Base-by-base conservation (phyloP, 106 monocot species). In the Dioscorea alata region DNA sequence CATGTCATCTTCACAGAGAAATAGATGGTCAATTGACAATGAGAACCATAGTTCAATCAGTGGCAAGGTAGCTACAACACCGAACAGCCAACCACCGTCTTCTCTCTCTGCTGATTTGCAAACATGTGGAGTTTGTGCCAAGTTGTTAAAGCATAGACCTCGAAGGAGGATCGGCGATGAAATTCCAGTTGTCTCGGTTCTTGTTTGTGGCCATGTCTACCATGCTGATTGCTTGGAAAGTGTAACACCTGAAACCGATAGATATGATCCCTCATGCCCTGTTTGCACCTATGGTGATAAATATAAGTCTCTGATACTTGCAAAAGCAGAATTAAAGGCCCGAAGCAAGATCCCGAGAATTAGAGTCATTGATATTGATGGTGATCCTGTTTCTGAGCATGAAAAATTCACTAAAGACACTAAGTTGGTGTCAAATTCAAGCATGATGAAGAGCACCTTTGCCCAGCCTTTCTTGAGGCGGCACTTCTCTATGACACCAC, bases 151-250 rank as follows among this genome's bases (percentile, higher is more conserved):
- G 64, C 87, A 88, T 42, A 83, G 73, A 64, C 78, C 88, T 15
- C 73, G 79, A 8, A 91, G 84, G 87, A 81, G 80, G 18, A 81
- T 73, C 1, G 75, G 69, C 57, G 76, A 58, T 59, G 94, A 92
- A 49, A 64, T 81, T 13, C 60, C 92, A 18, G 82, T 87, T 5
- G 87, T 77, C 20, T 89, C 87, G 6, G 82, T 99, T 78, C 76
- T 99, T 4, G 61, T 72, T 23, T 99, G 97, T 23, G 87, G 92
- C 3, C 97, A 99, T 71, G 81, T 85, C 0, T 99, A 81, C 51
- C 97, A 99, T 35, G 87, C 89, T 20, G 97, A 99, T 2, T 99
- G 97, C 76, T 82, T 99, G 73, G 97, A 99, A 22, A 85, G 64
- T 31, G 68, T 83, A 49, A 92, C 86, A 0, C 19, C 62, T 33